These are phyloP conservation scores for Ramaria rubella DNA, from an alignment of 768 basidiomycete genomes.

Conservation along the genomic window DNA sequence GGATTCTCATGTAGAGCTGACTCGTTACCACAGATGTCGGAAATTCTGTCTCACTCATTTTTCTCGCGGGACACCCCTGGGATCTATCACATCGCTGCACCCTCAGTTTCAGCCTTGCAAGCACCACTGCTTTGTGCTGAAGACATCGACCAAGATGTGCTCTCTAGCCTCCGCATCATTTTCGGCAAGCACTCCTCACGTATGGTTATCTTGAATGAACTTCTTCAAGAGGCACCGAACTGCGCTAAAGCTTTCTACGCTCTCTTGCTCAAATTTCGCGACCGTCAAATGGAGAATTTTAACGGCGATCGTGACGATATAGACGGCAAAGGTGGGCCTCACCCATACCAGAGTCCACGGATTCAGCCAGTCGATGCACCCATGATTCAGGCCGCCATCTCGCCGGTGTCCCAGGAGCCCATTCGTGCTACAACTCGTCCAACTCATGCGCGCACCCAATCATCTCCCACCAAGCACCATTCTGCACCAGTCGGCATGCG, in stretches of 20 bases:
- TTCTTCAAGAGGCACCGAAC: conserved; percentile 61
- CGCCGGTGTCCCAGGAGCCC: conserved; percentile 21
- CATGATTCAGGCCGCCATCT: neutral
- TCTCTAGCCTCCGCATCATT: conserved; percentile 73
- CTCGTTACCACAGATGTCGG: conserved; percentile 58
- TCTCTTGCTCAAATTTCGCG: conserved; percentile 68
- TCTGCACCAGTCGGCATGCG: conserved; percentile 21
- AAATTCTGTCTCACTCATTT: conserved; percentile 86
- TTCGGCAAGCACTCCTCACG: conserved; percentile 71
- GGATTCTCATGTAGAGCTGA: conserved; percentile 4
- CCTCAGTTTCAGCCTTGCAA: conserved; percentile 40
- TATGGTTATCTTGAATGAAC: conserved; percentile 52
- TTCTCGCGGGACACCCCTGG: conserved; percentile 46
- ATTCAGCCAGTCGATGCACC: conserved; percentile 1
- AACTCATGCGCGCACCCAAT: conserved; percentile 6
- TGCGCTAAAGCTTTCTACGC: conserved; percentile 89
- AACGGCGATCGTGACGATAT: conserved; percentile 23
- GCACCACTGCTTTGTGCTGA: conserved; percentile 60
- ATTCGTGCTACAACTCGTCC: conserved; percentile 21
- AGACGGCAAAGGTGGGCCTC: neutral
- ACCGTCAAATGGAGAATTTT: conserved; percentile 51
- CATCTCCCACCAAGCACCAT: conserved; percentile 17
- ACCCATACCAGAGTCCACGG: conserved; percentile 7
- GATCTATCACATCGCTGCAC: conserved; percentile 36
- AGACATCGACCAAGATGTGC: conserved; percentile 69